These are phyloP conservation scores for Botryotinia convoluta DNA, from an alignment of 2,329 filamentous ascomycete genomes.

Conservation along the genomic window DNA sequence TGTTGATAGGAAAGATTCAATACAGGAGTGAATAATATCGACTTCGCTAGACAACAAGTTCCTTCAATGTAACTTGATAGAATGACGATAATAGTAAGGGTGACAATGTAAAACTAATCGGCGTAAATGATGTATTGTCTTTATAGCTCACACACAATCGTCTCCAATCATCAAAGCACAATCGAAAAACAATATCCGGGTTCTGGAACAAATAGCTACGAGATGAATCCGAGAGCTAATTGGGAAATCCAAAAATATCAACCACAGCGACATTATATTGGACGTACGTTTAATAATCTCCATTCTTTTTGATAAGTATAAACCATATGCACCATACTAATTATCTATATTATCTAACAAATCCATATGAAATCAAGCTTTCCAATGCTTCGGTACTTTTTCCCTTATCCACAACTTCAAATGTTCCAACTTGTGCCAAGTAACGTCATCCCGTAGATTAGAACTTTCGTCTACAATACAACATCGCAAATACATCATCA, in stretches of 20 bases:
- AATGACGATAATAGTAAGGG: neutral
- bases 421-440: slow-evolving; percentile 4
- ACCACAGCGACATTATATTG: neutral
- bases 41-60: neutral
- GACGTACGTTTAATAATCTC: neutral
- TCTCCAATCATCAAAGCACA: neutral
- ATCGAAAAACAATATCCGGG: neutral
- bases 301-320: neutral
- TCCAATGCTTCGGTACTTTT: neutral
- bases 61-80: neutral
- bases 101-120: neutral
- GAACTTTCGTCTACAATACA: neutral
- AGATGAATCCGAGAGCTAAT: neutral
- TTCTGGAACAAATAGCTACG: neutral
- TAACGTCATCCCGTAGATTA: slow-evolving; percentile 1
- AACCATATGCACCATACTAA: neutral
- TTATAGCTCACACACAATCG: neutral
- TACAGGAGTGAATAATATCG: neutral
- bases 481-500: neutral
- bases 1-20: neutral
- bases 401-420: neutral
- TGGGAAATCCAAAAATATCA: neutral
- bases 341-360: neutral
- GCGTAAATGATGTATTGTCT: neutral
- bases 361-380: neutral